Percentiles rank a stretch among this genome's conserved stretches.
Conservation (phyloP, 129 eudicot species). For the Pseudognaphalium luteoalbum region DNA sequence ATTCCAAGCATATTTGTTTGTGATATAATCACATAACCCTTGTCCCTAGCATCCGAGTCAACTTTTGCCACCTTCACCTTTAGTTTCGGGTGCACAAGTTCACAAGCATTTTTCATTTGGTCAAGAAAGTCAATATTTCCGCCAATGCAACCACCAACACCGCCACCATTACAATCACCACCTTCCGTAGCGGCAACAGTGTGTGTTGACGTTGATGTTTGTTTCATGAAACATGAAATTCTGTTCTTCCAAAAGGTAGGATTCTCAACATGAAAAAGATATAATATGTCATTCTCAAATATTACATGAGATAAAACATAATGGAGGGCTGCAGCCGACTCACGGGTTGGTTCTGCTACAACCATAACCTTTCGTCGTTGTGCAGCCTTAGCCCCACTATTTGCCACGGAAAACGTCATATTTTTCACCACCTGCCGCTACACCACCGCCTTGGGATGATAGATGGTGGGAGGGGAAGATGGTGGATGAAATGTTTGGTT, state of each 20-base stretch:
- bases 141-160: conserved; percentile 20
- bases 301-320: conserved; percentile 60
- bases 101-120: conserved; percentile 52
- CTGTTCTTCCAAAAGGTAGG: conserved; percentile 42
- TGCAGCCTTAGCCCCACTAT: conserved; percentile 29
- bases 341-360: conserved; percentile 73
- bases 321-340: conserved; percentile 57
- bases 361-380: conserved; percentile 59
- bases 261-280: conserved; percentile 63
- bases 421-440: conserved; percentile 22
- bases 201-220: conserved; percentile 9
- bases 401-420: conserved; percentile 28
- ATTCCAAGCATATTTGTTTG: conserved; percentile 35
- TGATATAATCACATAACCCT: conserved; percentile 49
- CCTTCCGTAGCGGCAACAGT: not conserved
- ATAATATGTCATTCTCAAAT: conserved; percentile 46
- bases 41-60: conserved; percentile 52
- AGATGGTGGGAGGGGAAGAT: conserved; percentile 31
- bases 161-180: conserved; percentile 9
- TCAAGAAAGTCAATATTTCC: conserved; percentile 46
- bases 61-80: conserved; percentile 46
- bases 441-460: conserved; percentile 25
- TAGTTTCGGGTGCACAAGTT: conserved; percentile 42
- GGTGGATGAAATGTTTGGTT: conserved; percentile 23
- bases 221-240: conserved; percentile 44